Base-by-base conservation (phyloP, 2,329 filamentous ascomycete genomes). In the Calonectria pauciramosa region DNA sequence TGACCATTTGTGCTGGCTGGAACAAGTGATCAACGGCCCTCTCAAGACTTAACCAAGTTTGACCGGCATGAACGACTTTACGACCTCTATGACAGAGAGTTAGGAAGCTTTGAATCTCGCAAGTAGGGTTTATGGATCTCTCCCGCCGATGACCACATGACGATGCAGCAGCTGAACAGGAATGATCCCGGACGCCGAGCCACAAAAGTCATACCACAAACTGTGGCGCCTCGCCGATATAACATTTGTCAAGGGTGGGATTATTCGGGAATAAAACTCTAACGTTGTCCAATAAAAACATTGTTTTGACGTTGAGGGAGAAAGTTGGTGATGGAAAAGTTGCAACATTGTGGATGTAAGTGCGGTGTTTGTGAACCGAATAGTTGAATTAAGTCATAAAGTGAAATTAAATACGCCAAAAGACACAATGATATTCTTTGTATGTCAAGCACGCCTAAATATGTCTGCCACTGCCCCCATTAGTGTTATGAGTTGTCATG, bases 221-320 rank as follows among this genome's bases (percentile, higher is more conserved):
- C 23, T 63, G 56, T 63, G 56, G 56, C 56, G 36, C 56, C 36
- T 28, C 23, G 16, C 18, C 7, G 13, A 41, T 41, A 41, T 1
- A 41, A 63, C 5, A 28, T 18, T 41, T 63, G 14, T 16, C 41
- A 41, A 28, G 9, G 13, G 28, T 63, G 56, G 56, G 38, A 41
- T 41, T 63, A 63, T 41, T 41, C 56, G 56, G 56, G 56, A 63
- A 63, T 63, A 63, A 63, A 63, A 63, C 5, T 11, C 41, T 4
- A 10, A 28, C 14, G 18, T 38, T 26, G 18, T n/a, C 56, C 36
- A 63, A 63, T 63, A 20, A 20, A 41, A 20, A 28, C 5, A 9
- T 41, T 7, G 26, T 63, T 63, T 63, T 4, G 23, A 14, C 4
- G 13, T 38, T 4, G 14, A 28, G 7, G 13, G 56, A 26, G 34